Base-by-base conservation (phyloP, 2,329 filamentous ascomycete genomes). In the Epichloe amarillans region DNA sequence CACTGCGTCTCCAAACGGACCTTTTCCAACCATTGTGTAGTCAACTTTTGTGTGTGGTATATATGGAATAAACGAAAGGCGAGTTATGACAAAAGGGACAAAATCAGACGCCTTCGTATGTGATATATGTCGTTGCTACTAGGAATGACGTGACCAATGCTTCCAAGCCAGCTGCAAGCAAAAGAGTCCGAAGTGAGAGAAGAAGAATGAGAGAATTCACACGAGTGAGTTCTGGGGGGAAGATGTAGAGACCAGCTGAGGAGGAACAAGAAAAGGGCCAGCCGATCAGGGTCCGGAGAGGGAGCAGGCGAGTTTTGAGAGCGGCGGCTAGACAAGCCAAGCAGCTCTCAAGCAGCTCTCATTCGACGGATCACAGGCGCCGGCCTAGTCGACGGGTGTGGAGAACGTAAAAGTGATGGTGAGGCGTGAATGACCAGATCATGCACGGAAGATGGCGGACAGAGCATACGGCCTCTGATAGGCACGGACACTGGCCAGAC, bases 231-330 rank as follows among this genome's bases (percentile, higher is more conserved):
- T 2, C 26, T n/a, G 17, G 11, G 17, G 40, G n/a, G 17, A 19
- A 39, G 56, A 65, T 57, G 64, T 61, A 69, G 74, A 80, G 75
- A 67, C 76, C 76, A 79, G 76, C 76, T 79, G 70, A 69, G 71
- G 69, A 71, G 63, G 64, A 65, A 61, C 56, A 30, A 67, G 61
- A 66, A 72, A 62, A 65, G 51, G 40, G 33, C 45, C 61, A 58
- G 61, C 57, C 61, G 57, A 60, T 58, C 57, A 57, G 61, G 57
- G 57, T 57, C 61, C 61, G 61, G 57, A 57, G 66, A 67, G 70
- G 72, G 70, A 65, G 63, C 64, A 61, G 57, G 64, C 62, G 66
- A 70, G 70, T 78, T 79, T 77, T 78, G 73, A 76, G 70, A 57
- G 54, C 56, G 56, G 55, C 56, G 53, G 59, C 57, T 57, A 50